Conservation (phyloP, 78 protist species). For the Pigoraptor vietnamica region DNA sequence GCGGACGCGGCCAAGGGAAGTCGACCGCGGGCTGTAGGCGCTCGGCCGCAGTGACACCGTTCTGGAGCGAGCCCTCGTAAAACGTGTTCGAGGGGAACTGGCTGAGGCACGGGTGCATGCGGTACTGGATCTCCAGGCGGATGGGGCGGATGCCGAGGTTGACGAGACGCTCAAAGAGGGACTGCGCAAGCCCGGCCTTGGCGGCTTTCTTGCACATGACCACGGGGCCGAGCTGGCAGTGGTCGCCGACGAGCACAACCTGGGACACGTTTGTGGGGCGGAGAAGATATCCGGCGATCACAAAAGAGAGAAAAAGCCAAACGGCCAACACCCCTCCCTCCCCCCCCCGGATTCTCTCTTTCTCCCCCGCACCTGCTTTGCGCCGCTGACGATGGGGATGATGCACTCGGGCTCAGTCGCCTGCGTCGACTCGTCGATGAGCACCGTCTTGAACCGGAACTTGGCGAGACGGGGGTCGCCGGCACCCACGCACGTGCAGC, state of each 20-base stretch:
- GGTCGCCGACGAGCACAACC: slow-evolving; percentile 75
- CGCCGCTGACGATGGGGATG: slow-evolving; percentile 93
- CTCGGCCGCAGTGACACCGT: slow-evolving; percentile 82
- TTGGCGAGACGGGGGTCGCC: slow-evolving; percentile 94
- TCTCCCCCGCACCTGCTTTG: slow-evolving; percentile 70
- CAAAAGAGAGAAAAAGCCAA: too few species aligned
- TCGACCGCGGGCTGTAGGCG: not conserved
- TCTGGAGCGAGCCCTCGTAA: slow-evolving; percentile 99
- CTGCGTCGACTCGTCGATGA: slow-evolving; percentile 97
- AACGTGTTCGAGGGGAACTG: slow-evolving; percentile 95
- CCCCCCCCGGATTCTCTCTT: too few species aligned
- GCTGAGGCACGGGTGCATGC: slow-evolving; percentile 99
- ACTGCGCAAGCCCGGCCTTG: slow-evolving; percentile 89
- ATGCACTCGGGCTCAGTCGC: slow-evolving; percentile 98
- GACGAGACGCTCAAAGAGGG: slow-evolving; percentile 97
- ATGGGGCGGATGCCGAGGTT: slow-evolving; percentile 83
- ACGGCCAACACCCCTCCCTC: too few species aligned
- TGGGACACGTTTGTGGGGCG: slow-evolving; percentile 21
- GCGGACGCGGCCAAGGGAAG: slow-evolving; percentile 92
- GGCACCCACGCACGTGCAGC: slow-evolving; percentile 96
- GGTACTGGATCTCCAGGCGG: slow-evolving; percentile 97
- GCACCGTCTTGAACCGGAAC: slow-evolving; percentile 80
- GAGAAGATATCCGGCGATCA: too few species aligned
- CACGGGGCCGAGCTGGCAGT: slow-evolving; percentile 98
- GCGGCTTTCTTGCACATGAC: slow-evolving; percentile 96